Evolutionary conservation across 371 early-diverging fungal genomes (phyloP), one percentile per base, ranked within the genome.

Genomic region (Entomophthora muscae): DNA sequence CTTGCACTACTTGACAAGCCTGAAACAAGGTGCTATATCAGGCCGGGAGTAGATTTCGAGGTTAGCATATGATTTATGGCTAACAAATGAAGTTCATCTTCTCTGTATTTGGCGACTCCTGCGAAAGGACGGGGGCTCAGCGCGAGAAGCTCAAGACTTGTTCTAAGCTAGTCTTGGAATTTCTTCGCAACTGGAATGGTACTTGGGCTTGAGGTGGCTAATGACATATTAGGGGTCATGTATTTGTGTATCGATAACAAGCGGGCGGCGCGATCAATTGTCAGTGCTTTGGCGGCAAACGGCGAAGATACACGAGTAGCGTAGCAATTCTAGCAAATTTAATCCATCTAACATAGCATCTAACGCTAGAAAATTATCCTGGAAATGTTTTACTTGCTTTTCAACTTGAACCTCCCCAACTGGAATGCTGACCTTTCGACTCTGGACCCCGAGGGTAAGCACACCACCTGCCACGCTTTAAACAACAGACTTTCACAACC

Each of bases 161-260:
- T 63, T 76, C 81, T 1, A 76, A 73, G 31, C 82, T 83, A 30
- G 76, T 86, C 0, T 76, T 75, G 3, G 70, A 76, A 1, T 71
- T 90, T 59, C 64, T 91, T 22, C 78, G 82, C 62, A 81, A 81
- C 0, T 91, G 92, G 92, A 85, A 88, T 22, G 88, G 85, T 65
- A 61, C 32, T 57, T 64, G 22, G 2, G 21, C n/a, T 22, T 28
- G 17, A 22, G 30, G 3, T 26, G 17, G 29, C 2, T 65, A 23
- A n/a, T n/a, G 24, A 42, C 17, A 53, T 32, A 27, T 26, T 62
- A 61, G 82, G 83, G 0, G 66, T 87, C 0, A 77, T 89, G 32
- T 86, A 84, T 66, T 75, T 91, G 65, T 88, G 85, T 67, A 74
- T 82, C 1, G 83, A 88, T 63, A 76, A 85, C 59, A 79, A 81